These are phyloP conservation scores for Endocalyx cinctus DNA, from an alignment of 2,329 filamentous ascomycete species.

Conservation along the genomic window DNA sequence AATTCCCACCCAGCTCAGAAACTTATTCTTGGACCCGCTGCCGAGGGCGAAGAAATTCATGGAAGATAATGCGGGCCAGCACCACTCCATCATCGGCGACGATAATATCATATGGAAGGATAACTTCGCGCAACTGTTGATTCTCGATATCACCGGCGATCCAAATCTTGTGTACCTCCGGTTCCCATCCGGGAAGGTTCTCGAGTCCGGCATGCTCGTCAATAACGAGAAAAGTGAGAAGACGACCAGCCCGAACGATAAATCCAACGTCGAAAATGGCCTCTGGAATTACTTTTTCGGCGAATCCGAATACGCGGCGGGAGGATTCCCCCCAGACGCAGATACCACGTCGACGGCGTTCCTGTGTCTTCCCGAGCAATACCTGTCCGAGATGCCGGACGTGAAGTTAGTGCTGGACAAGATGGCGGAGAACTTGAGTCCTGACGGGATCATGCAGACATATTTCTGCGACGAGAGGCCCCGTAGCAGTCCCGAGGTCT, in stretches of 20 bases:
- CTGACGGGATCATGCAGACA: constrained; percentile 14
- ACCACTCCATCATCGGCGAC: constrained; percentile 21
- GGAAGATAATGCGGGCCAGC: constrained; percentile 8
- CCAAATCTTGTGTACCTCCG: constrained; percentile 12
- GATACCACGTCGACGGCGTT: constrained; percentile 20
- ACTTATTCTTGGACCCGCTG: constrained; percentile 8
- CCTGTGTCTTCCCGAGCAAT: constrained; percentile 8
- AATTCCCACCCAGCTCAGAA: too few species aligned
- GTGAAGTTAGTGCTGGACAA: constrained; percentile 8
- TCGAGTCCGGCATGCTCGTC: background rate
- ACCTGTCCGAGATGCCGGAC: constrained; percentile 6
- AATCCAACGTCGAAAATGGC: constrained; percentile 8
- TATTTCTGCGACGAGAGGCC: constrained; percentile 14
- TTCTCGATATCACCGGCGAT: constrained; percentile 29
- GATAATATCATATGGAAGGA: constrained; percentile 21
- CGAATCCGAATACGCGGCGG: constrained; percentile 8
- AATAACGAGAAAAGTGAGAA: background rate
- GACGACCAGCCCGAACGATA: too few species aligned
- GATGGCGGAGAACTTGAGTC: constrained; percentile 11
- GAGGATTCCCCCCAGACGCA: constrained; percentile 15
- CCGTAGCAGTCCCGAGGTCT: constrained; percentile 14
- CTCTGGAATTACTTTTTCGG: constrained; percentile 19
- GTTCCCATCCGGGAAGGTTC: constrained; percentile 10
- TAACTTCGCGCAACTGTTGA: constrained; percentile 31
- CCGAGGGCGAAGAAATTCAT: constrained; percentile 8